Conservation (phyloP, 1,284 basidiomycete genomes). For the Melampsora larici-populina region DNA sequence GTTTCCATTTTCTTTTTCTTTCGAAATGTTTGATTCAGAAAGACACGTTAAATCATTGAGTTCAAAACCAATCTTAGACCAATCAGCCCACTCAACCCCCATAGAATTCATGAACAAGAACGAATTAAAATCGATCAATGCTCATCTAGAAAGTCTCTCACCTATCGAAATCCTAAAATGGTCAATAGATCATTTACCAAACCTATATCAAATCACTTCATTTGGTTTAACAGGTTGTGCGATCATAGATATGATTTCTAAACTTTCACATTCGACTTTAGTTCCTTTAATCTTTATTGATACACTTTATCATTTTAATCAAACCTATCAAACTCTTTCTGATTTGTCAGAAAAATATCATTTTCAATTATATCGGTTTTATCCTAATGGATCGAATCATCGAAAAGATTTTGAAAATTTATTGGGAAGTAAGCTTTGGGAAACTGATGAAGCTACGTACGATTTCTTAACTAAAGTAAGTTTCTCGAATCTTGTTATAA, state of each 20-base stretch:
- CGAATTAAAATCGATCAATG: constrained; percentile 61
- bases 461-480: constrained; percentile 82
- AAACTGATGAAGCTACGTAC: constrained; percentile 79
- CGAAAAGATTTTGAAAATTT: constrained; percentile 73
- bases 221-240: constrained; percentile 69
- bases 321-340: constrained; percentile 82
- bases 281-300: constrained; percentile 77
- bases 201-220: constrained; percentile 75
- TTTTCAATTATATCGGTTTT: constrained; percentile 72
- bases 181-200: constrained; percentile 73
- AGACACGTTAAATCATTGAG: no score
- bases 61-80: background rate
- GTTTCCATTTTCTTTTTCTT: no score
- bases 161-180: constrained; percentile 79
- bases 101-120: background rate
- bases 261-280: constrained; percentile 55
- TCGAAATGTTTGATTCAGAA: no score
- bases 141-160: constrained; percentile 65
- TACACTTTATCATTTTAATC: constrained; percentile 91
- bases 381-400: constrained; percentile 68
- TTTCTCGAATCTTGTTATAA: background rate
- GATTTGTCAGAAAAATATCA: constrained; percentile 74
- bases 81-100: background rate
- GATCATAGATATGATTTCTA: constrained; percentile 85
- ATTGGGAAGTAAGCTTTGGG: constrained; percentile 82